A percentile compares a stretch with the other conserved stretches of the same genome.
These are phyloP conservation scores for Colletotrichum liriopes DNA, from an alignment of 2,329 filamentous ascomycete species.

Conservation along the genomic window DNA sequence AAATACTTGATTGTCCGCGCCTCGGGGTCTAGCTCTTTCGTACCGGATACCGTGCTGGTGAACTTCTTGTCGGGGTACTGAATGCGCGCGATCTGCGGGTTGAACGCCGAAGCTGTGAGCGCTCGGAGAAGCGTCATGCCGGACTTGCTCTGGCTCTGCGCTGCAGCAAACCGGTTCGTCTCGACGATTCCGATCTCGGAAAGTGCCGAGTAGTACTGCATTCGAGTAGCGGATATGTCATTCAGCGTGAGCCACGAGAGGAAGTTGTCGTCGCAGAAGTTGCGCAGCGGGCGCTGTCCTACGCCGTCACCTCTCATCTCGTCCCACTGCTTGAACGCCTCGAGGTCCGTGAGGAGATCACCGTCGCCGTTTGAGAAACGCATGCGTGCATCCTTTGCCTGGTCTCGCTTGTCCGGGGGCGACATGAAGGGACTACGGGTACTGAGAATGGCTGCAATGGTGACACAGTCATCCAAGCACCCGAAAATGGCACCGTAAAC, in stretches of 20 bases:
- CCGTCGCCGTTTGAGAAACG: constrained; percentile 85
- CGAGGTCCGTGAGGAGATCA: constrained; percentile 89
- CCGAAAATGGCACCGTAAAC: constrained; percentile 95
- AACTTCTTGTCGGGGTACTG: constrained; percentile 98
- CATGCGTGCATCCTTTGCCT: constrained; percentile 82
- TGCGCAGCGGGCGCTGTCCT: constrained; percentile 75
- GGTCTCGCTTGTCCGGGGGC: constrained; percentile 85
- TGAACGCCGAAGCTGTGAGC: constrained; percentile 80
- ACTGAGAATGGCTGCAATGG: constrained; percentile 93
- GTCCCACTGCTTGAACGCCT: constrained; percentile 88
- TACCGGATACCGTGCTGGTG: constrained; percentile 86
- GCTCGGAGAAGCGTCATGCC: constrained; percentile 73
- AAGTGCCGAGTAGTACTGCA: constrained; percentile 88
- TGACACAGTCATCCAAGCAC: constrained; percentile 89
- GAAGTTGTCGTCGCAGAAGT: constrained; percentile 90
- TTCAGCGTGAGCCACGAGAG: constrained; percentile 86
- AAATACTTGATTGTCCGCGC: constrained; percentile 94
- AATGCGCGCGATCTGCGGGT: constrained; percentile 91
- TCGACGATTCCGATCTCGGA: constrained; percentile 87
- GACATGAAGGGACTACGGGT: constrained; percentile 89
- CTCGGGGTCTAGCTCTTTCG: constrained; percentile 94
- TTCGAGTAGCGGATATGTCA: constrained; percentile 89
- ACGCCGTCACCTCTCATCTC: constrained; percentile 72
- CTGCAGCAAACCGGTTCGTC: constrained; percentile 46
- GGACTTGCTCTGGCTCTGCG: constrained; percentile 51